Evolutionary conservation across 202 grass and related monocot species (phyloP), one percentile per base, ranked within the genome.

Genomic region (Hordeum pubiflorum): DNA sequence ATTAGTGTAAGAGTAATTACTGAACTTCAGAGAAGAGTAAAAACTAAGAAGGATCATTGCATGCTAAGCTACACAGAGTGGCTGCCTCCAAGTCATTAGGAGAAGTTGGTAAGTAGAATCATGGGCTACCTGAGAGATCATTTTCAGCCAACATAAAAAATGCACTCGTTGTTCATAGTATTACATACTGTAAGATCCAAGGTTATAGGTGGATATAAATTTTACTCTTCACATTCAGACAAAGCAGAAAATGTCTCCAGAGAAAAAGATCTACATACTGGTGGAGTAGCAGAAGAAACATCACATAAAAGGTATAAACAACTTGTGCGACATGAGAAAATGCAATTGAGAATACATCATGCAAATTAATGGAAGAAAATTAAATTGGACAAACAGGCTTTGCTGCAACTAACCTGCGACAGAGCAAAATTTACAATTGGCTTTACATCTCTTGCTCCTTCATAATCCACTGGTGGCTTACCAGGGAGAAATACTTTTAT

Each of bases 401-500:
- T 8, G 12, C 7, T 50, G 38, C 26, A 83, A 83, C 80, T 81
- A 83, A 99, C 97, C 97, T 99, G 89, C 20, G 86, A 57, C 41
- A 99, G 79, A 88, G 91, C 90, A 87, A 93, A 99, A 48, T 99
- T 91, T 83, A 89, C 92, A 41, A 99, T 93, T 67, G 97, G 81
- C 71, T 99, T 99, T 74, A 89, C 92, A 79, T 99, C 97, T 81
- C 91, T 92, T 77, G 78, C 97, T 73, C 97, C 97, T 87, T 93
- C 75, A 93, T 99, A 99, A 89, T 99, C 97, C 32, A 96, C 76
- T 87, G 97, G 89, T 58, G 87, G 87, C 80, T 99, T 99, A 21
- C 97, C 97, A 87, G 97, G 97, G 79, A 60, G 55, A 84, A 99
- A 99, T 5, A 89, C 90, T 78, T 99, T 99, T 70, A 99, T 96